Percentiles rank a stretch among this genome's conserved stretches.
Evolutionary conservation across 352 stramenopile species (phyloP).

Genomic region (Globisporangium apiculatum): DNA sequence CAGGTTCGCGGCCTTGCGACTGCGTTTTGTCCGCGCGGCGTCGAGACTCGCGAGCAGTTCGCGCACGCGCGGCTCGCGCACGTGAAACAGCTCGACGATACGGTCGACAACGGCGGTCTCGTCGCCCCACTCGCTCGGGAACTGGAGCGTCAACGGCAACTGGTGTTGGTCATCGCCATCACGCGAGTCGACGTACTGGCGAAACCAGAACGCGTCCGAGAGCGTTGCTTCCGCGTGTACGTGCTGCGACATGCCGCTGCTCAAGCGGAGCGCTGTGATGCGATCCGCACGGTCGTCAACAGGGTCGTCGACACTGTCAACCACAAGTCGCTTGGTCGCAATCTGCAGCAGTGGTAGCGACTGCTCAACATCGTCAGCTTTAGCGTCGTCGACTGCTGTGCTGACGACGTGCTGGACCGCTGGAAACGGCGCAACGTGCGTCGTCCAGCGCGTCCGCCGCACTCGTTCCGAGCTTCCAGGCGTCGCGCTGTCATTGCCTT

Average conservation of each 20-base stretch:
- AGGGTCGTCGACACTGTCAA: conserved; percentile 13
- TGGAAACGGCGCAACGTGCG: conserved; percentile 30
- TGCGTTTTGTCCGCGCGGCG: conserved; percentile 31
- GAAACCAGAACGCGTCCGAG: conserved; percentile 58
- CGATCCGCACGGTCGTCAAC: not conserved
- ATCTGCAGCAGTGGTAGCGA: too few relatives aligned
- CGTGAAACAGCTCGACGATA: conserved; percentile 37
- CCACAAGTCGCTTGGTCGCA: conserved; percentile 15
- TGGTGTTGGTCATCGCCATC: not conserved
- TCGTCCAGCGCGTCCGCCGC: conserved; percentile 28
- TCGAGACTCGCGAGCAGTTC: conserved; percentile 43
- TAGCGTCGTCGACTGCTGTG: conserved; percentile 7
- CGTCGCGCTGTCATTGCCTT: conserved; percentile 18
- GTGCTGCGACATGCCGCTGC: conserved; percentile 15
- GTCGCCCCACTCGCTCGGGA: conserved; percentile 10
- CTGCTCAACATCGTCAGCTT: conserved; percentile 4
- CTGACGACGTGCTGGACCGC: conserved; percentile 33
- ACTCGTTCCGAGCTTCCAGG: conserved; percentile 12
- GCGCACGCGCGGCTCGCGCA: conserved; percentile 51
- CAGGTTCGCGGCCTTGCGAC: conserved; percentile 43
- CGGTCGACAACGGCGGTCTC: conserved; percentile 42
- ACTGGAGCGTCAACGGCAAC: not conserved
- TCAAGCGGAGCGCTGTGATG: conserved; percentile 11
- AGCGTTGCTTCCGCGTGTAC: conserved; percentile 36
- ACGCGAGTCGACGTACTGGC: conserved; percentile 14